These are phyloP conservation scores for Crucibulum laeve DNA, from an alignment of 768 basidiomycete genomes.

Conservation along the genomic window DNA sequence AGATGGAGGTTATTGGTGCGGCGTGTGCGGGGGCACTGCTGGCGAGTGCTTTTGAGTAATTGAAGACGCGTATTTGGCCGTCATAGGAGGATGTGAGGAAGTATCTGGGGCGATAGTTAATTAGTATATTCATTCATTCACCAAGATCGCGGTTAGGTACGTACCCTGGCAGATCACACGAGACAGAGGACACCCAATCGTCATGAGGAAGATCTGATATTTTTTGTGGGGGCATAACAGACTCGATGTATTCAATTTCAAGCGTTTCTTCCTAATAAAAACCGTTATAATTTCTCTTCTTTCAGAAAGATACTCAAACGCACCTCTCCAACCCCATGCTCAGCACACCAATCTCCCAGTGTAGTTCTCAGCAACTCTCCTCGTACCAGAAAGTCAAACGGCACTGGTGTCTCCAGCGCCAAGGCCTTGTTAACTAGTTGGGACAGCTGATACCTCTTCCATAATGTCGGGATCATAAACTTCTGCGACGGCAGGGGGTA, in stretches of 20 bases:
- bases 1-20: slow-evolving; percentile 67
- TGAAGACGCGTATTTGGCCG: slow-evolving; percentile 67
- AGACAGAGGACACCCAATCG: slow-evolving; percentile 90
- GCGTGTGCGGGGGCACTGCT: slow-evolving; percentile 48
- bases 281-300: background rate
- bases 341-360: slow-evolving; percentile 71
- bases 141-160: slow-evolving; percentile 4
- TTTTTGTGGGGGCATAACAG: slow-evolving; percentile 80
- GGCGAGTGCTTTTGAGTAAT: slow-evolving; percentile 58
- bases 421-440: slow-evolving; percentile 96
- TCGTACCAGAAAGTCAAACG: slow-evolving; percentile 88
- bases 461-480: slow-evolving; percentile 87
- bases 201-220: slow-evolving; percentile 80
- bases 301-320: slow-evolving; percentile 10
- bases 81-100: slow-evolving; percentile 84
- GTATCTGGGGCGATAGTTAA: slow-evolving; percentile 35
- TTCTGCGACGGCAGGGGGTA: slow-evolving; percentile 83
- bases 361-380: slow-evolving; percentile 75
- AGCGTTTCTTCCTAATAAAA: slow-evolving; percentile 75
- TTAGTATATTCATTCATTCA: slow-evolving; percentile 3
- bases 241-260: slow-evolving; percentile 90
- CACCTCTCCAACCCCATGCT: slow-evolving; percentile 71
- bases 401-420: slow-evolving; percentile 64
- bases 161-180: slow-evolving; percentile 54
- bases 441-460: slow-evolving; percentile 95